A percentile compares a stretch with the other conserved stretches of the same genome.
Evolutionary conservation across 345 rosid genomes (phyloP).

Genomic region (Nephelium lappaceum): DNA sequence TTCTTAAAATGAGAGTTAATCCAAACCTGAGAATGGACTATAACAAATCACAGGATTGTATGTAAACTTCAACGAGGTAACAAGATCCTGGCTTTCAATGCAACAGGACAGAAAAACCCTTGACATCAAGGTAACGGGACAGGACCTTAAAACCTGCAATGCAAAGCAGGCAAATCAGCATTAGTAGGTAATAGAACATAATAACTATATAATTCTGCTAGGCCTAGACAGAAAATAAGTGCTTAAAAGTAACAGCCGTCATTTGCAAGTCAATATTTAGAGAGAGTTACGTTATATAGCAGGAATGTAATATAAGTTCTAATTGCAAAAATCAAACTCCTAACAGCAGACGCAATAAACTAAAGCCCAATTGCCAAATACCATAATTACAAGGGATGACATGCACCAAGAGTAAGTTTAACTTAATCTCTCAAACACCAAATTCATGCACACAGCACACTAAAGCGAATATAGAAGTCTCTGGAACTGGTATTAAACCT

Average conservation of each 20-base stretch:
- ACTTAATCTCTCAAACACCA: too few species aligned
- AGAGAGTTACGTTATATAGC: background rate
- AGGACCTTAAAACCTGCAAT: slow-evolving; percentile 10
- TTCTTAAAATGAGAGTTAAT: slow-evolving; percentile 10
- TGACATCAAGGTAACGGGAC: background rate
- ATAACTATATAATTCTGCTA: background rate
- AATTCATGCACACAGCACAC: background rate
- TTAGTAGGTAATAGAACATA: background rate
- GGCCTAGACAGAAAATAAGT: background rate
- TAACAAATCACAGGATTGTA: background rate
- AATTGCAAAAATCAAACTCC: too few species aligned
- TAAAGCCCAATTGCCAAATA: background rate
- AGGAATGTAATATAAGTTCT: background rate
- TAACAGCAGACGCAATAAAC: too few species aligned
- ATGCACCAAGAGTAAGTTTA: background rate
- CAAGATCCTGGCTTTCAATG: slow-evolving; percentile 1
- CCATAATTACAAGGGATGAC: background rate
- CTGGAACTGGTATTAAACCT: background rate
- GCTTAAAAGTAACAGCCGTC: background rate
- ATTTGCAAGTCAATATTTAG: background rate
- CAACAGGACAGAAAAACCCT: slow-evolving; percentile 9
- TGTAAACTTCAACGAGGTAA: slow-evolving; percentile 10
- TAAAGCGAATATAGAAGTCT: background rate
- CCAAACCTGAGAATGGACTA: background rate
- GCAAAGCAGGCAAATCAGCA: background rate